A percentile compares a stretch with the other conserved stretches of the same genome.
Conservation (phyloP, 805 yeast species). For the Nakazawaea holstii region DNA sequence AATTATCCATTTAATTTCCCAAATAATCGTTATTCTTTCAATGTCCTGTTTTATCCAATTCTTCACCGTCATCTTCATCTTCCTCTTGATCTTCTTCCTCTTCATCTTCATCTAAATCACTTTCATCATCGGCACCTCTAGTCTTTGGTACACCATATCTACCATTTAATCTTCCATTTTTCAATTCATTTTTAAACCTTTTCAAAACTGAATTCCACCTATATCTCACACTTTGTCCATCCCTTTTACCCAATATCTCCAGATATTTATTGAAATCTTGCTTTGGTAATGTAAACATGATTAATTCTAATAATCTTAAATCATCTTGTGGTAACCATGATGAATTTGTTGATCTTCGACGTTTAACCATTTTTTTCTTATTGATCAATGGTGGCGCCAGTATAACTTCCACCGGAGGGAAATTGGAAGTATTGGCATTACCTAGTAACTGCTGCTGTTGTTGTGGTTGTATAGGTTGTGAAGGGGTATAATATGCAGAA, state of each 20-base stretch:
- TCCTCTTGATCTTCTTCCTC: neutral
- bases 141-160: neutral
- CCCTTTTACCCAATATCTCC: constrained; percentile 8
- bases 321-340: constrained; percentile 7
- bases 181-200: constrained; percentile 8
- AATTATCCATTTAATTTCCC: no score
- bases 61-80: neutral
- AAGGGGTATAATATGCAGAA: neutral
- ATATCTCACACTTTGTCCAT: constrained; percentile 9
- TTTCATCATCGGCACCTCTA: neutral
- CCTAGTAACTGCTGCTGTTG: neutral
- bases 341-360: constrained; percentile 8
- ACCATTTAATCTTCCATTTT: constrained; percentile 7
- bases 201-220: constrained; percentile 10
- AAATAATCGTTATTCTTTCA: no score
- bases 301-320: constrained; percentile 8
- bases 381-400: constrained; percentile 5
- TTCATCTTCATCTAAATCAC: constrained; percentile 2
- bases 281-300: constrained; percentile 6
- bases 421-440: neutral
- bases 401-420: constrained; percentile 8
- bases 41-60: no score
- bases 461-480: neutral
- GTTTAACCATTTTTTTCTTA: constrained; percentile 1
- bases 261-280: constrained; percentile 10